Evolutionary conservation across 371 early-diverging fungal genomes (phyloP).

Genomic region (Apophysomyces elegans): DNA sequence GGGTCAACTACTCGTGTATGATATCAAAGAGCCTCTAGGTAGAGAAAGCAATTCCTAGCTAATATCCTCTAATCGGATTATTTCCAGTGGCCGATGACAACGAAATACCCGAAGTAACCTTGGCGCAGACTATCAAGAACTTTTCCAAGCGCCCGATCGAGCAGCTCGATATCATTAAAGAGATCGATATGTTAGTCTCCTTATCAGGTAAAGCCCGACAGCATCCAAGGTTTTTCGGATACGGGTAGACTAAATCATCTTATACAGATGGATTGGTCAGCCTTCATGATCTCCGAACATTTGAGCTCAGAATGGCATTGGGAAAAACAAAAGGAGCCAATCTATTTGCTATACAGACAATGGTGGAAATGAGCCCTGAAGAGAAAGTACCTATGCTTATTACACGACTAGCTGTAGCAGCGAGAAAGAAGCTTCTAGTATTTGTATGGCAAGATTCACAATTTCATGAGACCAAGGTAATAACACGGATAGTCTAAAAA

Average conservation of each 20-base stretch:
- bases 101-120: conserved; percentile 55
- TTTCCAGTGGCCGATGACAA: conserved; percentile 54
- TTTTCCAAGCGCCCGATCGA: conserved; percentile 78
- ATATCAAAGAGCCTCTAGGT: conserved; percentile 69
- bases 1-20: conserved; percentile 74
- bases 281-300: conserved; percentile 76
- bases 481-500: neutral
- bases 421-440: conserved; percentile 69
- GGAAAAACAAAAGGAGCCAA: conserved; percentile 77
- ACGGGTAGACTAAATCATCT: neutral
- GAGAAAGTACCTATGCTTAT: conserved; percentile 74
- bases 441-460: conserved; percentile 84
- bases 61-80: neutral
- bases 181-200: conserved; percentile 75
- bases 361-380: conserved; percentile 63
- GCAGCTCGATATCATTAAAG: conserved; percentile 78
- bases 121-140: conserved; percentile 69
- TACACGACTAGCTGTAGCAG: conserved; percentile 79
- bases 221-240: no score
- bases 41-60: neutral
- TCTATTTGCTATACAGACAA: conserved; percentile 74
- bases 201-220: conserved; percentile 55
- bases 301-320: conserved; percentile 69
- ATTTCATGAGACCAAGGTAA: conserved; percentile 62
- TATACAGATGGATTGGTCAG: conserved; percentile 69